Base-by-base conservation (phyloP, 2,329 filamentous ascomycete genomes). In the Piedraia hortae region DNA sequence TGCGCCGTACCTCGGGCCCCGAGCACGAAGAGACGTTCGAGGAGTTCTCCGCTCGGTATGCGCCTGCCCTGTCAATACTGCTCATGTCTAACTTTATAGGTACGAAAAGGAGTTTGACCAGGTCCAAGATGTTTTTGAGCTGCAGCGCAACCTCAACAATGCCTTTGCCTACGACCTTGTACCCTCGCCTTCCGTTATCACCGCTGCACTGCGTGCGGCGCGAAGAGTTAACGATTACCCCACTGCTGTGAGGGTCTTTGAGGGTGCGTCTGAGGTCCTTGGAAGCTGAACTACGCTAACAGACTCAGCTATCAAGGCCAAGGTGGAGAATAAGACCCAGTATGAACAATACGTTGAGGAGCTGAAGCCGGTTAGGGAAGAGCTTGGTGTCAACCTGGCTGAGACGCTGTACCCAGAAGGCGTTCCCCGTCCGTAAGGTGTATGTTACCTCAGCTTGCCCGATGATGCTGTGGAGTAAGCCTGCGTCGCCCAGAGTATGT, bases 141-240 rank as follows among this genome's bases (percentile, higher is more conserved):
- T 97, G 45, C 44, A 78, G 63, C 74, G 78, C 52, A 90, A 90
- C 59, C 62, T 90, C 45, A 97, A 97, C 70, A 97, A 97, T 59
- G 82, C 78, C 48, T 97, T 97, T 56, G 85, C 85, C 46, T 97
- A 97, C 69, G 85, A 97, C 68, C 71, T 97, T 43, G 85, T 97
- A 35, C 85, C 88, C 44, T 85, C 82, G 19, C 68, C 82, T 33
- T 66, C 74, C 37, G 85, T 97, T 46, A 63, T 91, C 50, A 65
- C 64, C 41, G 80, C 85, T 41, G 85, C 85, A 33, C 65, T 97
- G 41, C 78, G 71, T 54, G 85, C 85, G 39, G 85, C 85, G 37
- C 64, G 85, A 50, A 65, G 85, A 50, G 85, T 97, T 47, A 91
- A 97, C 53, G 85, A 97, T 60, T 93, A 70, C 59, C 85, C 85